Base-by-base conservation (phyloP, 2,329 filamentous ascomycete genomes). In the Fusarium ambrosium region DNA sequence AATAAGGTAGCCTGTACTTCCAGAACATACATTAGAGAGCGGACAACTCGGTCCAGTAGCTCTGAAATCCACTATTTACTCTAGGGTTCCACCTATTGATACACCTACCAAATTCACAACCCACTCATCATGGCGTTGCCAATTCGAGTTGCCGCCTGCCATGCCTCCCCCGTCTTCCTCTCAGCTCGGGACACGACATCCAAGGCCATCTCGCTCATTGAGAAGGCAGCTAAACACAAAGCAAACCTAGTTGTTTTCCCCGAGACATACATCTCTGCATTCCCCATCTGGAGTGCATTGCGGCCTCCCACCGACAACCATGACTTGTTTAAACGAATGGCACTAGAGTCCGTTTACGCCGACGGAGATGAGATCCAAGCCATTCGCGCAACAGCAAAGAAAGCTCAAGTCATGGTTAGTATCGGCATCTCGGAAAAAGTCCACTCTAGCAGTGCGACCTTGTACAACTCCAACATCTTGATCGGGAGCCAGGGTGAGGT, bases 201-300 rank as follows among this genome's bases (percentile, higher is more conserved):
- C 22, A 89, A 89, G 71, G 84, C 45, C 2, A 48, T 48, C 8
- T 48, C 22, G 1, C 77, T 88, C 10, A 87, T 90, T 64, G 77
- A 84, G 18, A 75, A 83, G 70, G 87, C 88, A 0, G 83, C 86
- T 0, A 68, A 61, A 2, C 82, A 86, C 61, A 75, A 77, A 0
- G 87, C 88, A 9, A 84, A 89, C 24, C 79, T 90, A 4, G 83
- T 90, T 14, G 85, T 89, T 32, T 89, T 90, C 71, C 87, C 88
- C 0, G 88, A 90, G 75, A 84, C 86, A 0, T 88, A 83, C 74
- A 87, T 90, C 48, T 84, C 88, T 0, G 88, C 86, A 0, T 90
- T 89, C 59, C 88, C 89, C 0, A 65, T 88, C 14, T 90, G 88
- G 88, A 86, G 84, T 22, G 80, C 86, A 1, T 24, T 87, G 0